Conservation (phyloP, 2,329 filamentous ascomycete genomes). For the Ophiostoma sp. region DNA sequence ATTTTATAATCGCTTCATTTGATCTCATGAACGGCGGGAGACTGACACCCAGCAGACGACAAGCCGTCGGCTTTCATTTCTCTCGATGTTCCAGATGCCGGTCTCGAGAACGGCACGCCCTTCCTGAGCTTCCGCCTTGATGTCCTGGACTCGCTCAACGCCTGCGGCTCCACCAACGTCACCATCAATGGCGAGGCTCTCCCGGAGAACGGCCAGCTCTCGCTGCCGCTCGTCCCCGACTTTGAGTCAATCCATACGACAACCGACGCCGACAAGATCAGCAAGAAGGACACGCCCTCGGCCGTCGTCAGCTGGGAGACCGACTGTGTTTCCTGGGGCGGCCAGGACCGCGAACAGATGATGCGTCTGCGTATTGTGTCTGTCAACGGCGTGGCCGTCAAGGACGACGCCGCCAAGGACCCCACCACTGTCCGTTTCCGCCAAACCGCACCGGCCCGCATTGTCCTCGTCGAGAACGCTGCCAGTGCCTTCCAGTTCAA, state of each 20-base stretch:
- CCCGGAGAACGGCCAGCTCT: slow-evolving; percentile 45
- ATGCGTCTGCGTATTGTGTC: slow-evolving; percentile 47
- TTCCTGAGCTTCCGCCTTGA: slow-evolving; percentile 45
- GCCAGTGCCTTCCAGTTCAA: slow-evolving; percentile 36
- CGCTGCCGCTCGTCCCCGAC: slow-evolving; percentile 43
- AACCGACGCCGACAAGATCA: not conserved
- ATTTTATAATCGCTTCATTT: not conserved
- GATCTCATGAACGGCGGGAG: no score
- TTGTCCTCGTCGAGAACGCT: slow-evolving; percentile 46
- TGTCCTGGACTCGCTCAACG: slow-evolving; percentile 46
- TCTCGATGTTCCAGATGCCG: slow-evolving; percentile 31
- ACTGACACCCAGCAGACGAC: slow-evolving; percentile 20
- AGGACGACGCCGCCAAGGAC: slow-evolving; percentile 35
- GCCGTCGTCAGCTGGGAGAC: slow-evolving; percentile 51
- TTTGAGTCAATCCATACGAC: not conserved
- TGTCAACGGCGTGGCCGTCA: slow-evolving; percentile 44
- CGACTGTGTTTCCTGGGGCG: slow-evolving; percentile 46
- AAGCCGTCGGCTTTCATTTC: slow-evolving; percentile 33
- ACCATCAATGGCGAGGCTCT: slow-evolving; percentile 49
- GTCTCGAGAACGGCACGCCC: slow-evolving; percentile 25
- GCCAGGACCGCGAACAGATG: slow-evolving; percentile 45
- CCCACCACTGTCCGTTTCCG: slow-evolving; percentile 49
- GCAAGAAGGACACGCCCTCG: slow-evolving; percentile 30
- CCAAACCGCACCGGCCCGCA: slow-evolving; percentile 46
- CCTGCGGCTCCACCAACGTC: slow-evolving; percentile 50